Evolutionary conservation across 1,284 basidiomycete genomes (phyloP), one percentile per base, ranked within the genome.

Genomic region (Gomphus sp.): DNA sequence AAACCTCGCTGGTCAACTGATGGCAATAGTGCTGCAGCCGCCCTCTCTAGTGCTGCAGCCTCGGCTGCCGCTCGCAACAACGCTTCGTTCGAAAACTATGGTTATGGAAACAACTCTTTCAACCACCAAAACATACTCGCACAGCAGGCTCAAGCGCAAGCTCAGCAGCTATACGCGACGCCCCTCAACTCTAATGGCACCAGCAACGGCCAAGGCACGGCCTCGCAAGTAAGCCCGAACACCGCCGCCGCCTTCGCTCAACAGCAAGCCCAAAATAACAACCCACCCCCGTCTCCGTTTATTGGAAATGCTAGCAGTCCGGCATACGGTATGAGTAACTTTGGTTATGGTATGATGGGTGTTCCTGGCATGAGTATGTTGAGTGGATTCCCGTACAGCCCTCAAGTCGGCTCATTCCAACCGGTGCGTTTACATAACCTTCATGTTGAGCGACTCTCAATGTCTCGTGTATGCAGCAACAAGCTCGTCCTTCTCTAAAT

Each of bases 31-130:
- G 79, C 66, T 54, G 68, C 71, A 60, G 63, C 68, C 55, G 71
- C 72, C 59, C 69, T 71, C 56, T 67, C 73, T 48, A 74, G 73
- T 64, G 70, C 70, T 43, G 75, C 66, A 49, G 66, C 64, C 69
- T 70, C 68, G 58, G 67, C 68, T 62, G 73, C 76, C 49, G 71
- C 75, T 50, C 64, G 62, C 22, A 63, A 64, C 57, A 79, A 83
- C 56, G 86, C 89, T 68, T 80, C 83, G 41, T 90, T 87, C 68
- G 86, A 85, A 61, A 90, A 89, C 76, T 91, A 90, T 67, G 88
- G 89, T 63, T 91, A 90, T 67, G 88, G 87, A 33, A 84, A 84
- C 25, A 84, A 88, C 65, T 84, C 84, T 45, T 80, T 71, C 69
- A 79, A 87, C 62, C 68, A 76, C 62, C 76, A 86, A 69, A 79